Percentiles rank a stretch among this genome's conserved stretches.
phyloP scores from a whole-genome alignment of 305 asterid genomes.

The Solanum chacoense region DNA sequence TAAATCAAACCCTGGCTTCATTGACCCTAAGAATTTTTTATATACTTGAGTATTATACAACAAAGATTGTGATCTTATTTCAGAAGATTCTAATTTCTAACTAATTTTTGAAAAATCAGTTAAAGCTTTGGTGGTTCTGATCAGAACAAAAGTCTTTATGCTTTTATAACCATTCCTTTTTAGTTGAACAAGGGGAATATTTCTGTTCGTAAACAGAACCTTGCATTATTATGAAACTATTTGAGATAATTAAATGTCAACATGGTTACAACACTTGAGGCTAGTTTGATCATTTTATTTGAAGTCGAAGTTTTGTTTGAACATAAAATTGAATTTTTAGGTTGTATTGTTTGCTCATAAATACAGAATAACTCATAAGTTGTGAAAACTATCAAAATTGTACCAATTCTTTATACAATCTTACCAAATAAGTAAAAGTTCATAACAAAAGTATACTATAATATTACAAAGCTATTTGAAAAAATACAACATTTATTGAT shows the following conservation, averaged over 20 bases:
- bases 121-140: background rate
- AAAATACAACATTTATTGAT: too few relatives aligned
- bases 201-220: conserved; percentile 3
- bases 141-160: background rate
- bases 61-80: background rate
- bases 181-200: background rate
- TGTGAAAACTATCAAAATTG: background rate
- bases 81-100: background rate
- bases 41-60: background rate
- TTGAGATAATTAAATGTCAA: background rate
- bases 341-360: background rate
- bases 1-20: background rate
- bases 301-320: background rate
- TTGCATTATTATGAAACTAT: background rate
- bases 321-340: too few relatives aligned
- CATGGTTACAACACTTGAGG: background rate
- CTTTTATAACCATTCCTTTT: background rate
- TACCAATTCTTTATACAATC: too few relatives aligned
- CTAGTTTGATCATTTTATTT: too few relatives aligned
- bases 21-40: background rate
- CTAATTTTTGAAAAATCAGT: background rate
- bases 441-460: too few relatives aligned
- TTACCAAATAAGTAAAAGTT: background rate
- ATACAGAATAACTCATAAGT: background rate
- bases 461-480: background rate